Conservation (phyloP, 768 basidiomycete species). For the Suillus discolor region DNA sequence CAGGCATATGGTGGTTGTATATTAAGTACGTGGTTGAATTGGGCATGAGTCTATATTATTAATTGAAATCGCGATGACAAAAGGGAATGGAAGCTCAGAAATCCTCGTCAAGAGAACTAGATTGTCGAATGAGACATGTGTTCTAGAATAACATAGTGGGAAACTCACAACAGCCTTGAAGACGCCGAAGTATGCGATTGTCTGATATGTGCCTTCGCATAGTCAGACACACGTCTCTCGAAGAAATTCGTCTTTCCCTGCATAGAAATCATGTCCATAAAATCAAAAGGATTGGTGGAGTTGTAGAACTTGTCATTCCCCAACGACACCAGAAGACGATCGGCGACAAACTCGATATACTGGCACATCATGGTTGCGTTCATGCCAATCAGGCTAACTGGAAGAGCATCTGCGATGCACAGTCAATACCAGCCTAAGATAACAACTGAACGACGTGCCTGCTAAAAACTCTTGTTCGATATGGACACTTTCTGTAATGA, state of each 20-base stretch:
- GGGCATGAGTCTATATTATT: background rate
- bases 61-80: background rate
- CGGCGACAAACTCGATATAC: constrained; percentile 91
- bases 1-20: background rate
- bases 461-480: constrained; percentile 89
- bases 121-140: background rate
- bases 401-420: constrained; percentile 69
- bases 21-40: background rate
- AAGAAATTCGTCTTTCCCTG: constrained; percentile 98
- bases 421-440: background rate
- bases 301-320: constrained; percentile 83
- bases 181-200: constrained; percentile 15
- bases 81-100: constrained; percentile 1
- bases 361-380: constrained; percentile 85
- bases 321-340: constrained; percentile 81
- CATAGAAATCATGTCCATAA: constrained; percentile 94
- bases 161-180: background rate
- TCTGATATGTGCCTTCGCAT: constrained; percentile 67
- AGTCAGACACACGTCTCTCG: constrained; percentile 91
- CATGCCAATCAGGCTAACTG: constrained; percentile 89
- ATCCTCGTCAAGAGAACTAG: constrained; percentile 13
- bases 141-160: too few relatives aligned
- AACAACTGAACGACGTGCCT: constrained; percentile 41
- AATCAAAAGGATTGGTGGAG: constrained; percentile 83
- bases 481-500: constrained; percentile 81